Evolutionary conservation across 2,329 filamentous ascomycete genomes (phyloP).

Genomic region (Gnomoniopsis sp.): DNA sequence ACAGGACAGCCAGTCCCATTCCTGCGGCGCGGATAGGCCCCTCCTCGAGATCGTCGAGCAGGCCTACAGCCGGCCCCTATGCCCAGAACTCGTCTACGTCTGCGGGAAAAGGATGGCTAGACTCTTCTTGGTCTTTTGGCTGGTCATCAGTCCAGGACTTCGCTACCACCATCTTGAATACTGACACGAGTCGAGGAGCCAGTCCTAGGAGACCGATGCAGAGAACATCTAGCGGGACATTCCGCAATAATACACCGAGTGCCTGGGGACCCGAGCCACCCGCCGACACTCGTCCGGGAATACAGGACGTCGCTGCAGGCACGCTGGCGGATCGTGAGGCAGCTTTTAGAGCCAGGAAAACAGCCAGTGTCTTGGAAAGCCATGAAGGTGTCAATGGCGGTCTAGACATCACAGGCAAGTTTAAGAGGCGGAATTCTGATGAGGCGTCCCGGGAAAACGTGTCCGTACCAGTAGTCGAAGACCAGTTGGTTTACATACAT

Average conservation of each 20-base stretch:
- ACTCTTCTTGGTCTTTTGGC: constrained; percentile 49
- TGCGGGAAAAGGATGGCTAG: constrained; percentile 39
- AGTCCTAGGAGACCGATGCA: constrained; percentile 29
- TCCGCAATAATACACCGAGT: constrained; percentile 23
- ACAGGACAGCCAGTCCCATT: constrained; percentile 44
- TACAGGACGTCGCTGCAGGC: constrained; percentile 51
- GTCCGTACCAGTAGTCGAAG: constrained; percentile 59
- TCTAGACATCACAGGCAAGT: constrained; percentile 51
- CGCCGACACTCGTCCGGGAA: constrained; percentile 31
- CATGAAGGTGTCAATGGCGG: constrained; percentile 58
- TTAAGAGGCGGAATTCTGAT: constrained; percentile 68
- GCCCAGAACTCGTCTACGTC: constrained; percentile 20
- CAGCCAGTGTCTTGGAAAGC: constrained; percentile 58
- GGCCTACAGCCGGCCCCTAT: constrained; percentile 1
- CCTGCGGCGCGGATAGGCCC: constrained; percentile 38
- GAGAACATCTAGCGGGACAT: constrained; percentile 25
- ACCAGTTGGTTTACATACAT: constrained; percentile 88
- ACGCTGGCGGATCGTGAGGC: constrained; percentile 52
- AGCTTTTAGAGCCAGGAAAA: constrained; percentile 52
- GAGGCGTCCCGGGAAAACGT: constrained; percentile 40
- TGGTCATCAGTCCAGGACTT: constrained; percentile 56
- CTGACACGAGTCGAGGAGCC: constrained; percentile 27
- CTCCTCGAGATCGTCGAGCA: constrained; percentile 24
- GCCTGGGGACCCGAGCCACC: constrained; percentile 53
- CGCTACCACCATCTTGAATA: constrained; percentile 41